A percentile compares a stretch with the other conserved stretches of the same genome.
Conservation (phyloP, 73 alveolate species). For the Tetrahymena borealis region DNA sequence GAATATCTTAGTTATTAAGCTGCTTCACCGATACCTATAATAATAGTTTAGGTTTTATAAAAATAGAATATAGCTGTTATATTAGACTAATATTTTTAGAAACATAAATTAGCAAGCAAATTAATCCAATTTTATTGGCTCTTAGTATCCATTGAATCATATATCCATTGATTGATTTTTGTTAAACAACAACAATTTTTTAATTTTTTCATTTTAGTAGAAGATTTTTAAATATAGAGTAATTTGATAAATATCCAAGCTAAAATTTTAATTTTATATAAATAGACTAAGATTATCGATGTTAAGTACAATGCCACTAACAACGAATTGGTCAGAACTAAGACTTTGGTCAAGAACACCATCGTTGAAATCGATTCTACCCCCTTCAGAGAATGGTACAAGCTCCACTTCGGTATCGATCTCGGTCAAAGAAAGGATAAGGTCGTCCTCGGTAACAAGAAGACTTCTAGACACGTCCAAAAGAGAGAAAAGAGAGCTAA, state of each 20-base stretch:
- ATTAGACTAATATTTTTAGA: too few relatives aligned
- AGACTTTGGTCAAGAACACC: constrained; percentile 90
- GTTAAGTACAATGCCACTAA: constrained; percentile 95
- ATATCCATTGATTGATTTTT: too few relatives aligned
- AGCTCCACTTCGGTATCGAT: constrained; percentile 73
- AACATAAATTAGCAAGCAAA: too few relatives aligned
- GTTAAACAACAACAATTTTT: too few relatives aligned
- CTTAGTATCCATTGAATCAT: too few relatives aligned
- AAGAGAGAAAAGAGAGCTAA: constrained; percentile 54
- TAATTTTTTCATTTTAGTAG: too few relatives aligned
- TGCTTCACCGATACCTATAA: too few relatives aligned
- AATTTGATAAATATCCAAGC: not conserved
- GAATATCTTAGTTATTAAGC: too few relatives aligned
- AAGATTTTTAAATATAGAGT: too few relatives aligned
- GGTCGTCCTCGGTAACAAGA: constrained; percentile 36
- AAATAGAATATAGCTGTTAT: too few relatives aligned
- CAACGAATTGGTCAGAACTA: constrained; percentile 97
- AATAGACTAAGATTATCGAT: constrained; percentile 76
- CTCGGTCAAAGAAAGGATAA: constrained; percentile 65
- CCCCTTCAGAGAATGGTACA: constrained; percentile 93
- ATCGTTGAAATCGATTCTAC: constrained; percentile 93
- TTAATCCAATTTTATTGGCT: too few relatives aligned
- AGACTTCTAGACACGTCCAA: constrained; percentile 62
- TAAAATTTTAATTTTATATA: not conserved
- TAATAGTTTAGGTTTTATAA: too few relatives aligned